phyloP scores from a whole-genome alignment of 352 stramenopile genomes.

The Pythium guiyangense region DNA sequence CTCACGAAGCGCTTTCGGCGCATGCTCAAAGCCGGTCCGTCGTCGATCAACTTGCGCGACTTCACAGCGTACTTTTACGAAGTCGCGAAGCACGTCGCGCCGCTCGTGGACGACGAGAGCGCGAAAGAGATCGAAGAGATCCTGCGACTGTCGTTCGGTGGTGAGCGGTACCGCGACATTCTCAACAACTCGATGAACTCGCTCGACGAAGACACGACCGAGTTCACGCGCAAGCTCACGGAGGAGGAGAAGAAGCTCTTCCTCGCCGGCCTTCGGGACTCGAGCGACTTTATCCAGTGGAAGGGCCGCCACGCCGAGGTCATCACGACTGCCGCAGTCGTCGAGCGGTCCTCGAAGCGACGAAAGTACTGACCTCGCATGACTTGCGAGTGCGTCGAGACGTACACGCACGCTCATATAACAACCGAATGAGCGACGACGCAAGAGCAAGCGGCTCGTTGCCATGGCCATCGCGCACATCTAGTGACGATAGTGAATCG shows the following conservation, averaged over 20 bases:
- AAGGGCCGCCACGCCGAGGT: constrained; percentile 26
- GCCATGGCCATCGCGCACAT: too few relatives aligned
- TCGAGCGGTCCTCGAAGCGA: constrained; percentile 60
- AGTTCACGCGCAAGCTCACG: too few relatives aligned
- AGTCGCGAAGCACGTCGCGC: constrained; percentile 54
- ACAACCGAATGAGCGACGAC: too few relatives aligned
- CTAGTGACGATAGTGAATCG: too few relatives aligned
- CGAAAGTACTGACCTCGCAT: constrained; percentile 26
- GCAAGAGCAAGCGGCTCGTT: too few relatives aligned
- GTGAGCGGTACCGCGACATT: constrained; percentile 69
- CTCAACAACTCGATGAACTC: constrained; percentile 85
- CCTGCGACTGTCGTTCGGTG: constrained; percentile 65
- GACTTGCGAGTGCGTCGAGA: not conserved
- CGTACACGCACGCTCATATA: too few relatives aligned
- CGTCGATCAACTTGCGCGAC: constrained; percentile 70
- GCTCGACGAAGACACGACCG: constrained; percentile 77
- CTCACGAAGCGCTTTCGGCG: constrained; percentile 70
- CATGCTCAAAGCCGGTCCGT: constrained; percentile 76
- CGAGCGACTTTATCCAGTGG: too few relatives aligned
- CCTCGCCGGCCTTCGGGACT: too few relatives aligned
- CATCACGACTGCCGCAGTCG: constrained; percentile 41
- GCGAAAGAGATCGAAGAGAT: constrained; percentile 72
- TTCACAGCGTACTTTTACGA: constrained; percentile 73
- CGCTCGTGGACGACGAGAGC: constrained; percentile 39
- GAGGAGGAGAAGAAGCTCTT: too few relatives aligned